Evolutionary conservation across 768 basidiomycete species (phyloP), one percentile per base, ranked within the genome.

Genomic region (Lactarius evosmus): DNA sequence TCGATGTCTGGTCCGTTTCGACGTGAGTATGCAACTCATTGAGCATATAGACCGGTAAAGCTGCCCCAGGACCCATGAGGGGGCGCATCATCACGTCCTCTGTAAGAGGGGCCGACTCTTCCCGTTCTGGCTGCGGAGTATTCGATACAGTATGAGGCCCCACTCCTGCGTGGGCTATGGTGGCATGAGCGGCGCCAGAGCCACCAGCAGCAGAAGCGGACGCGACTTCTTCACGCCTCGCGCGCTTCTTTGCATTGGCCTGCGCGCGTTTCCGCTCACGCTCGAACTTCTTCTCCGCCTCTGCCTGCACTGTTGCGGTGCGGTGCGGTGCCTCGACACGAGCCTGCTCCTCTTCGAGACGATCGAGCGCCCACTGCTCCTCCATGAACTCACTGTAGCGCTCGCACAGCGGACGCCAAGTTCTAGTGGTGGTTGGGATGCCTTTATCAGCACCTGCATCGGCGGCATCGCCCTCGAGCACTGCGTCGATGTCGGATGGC

Each of bases 371-470:
- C 82, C 85, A 87, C 72, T 95, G 91, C 73, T 97, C 95, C 54
- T 78, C 76, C 82, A 90, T 87, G 70, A 85, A 97, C 73, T 96
- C 93, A 22, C 80, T 59, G 74, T 96, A 98, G 8, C 95, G 86
- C 59, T 97, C 93, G 66, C 79, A 85, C 51, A 91, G 80, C 2
- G 96, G 91, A 27, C 87, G 82, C 89, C 93, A 95, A 0, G 79
- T 85, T 36, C 75, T 79, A 12, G 52, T 9, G 14, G 51, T 14
- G 14, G 38, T 49, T 2, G 46, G 2, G 22, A 3, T 25, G 9
- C 9, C 4, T 0, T 11, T 11, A 52, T 29, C 51, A 5, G 25
- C 49, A 16, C 2, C 19, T 71, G 65, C 17, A 73, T 69, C 33
- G 33, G 70, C 68, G 4, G 72, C 67, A 2, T 69, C 66, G 66